Evolutionary conservation across 2,329 filamentous ascomycete species (phyloP), one percentile per base, ranked within the genome.

Genomic region (Fusarium sp.): DNA sequence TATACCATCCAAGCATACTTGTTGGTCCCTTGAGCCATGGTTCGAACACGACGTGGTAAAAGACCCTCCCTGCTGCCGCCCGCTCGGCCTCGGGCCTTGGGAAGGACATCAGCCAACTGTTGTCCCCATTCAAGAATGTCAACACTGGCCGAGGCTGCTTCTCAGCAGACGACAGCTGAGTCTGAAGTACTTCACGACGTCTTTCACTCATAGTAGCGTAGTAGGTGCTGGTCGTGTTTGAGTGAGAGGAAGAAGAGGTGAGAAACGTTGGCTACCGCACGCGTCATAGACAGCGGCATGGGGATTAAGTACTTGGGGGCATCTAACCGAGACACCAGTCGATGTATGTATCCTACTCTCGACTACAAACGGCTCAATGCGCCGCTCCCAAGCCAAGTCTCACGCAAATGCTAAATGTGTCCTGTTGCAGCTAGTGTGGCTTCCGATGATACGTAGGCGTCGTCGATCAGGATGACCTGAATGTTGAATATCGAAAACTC

Each of bases 21-120:
- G 76, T 66, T 2, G 79, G 68, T 3, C 81, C 81, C 8, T 71
- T 70, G 9, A 83, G 77, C 81, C 81, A 83, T 1, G 82, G 81
- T 16, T 83, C 82, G 16, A 77, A 77, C 13, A 80, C 79, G 7
- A 83, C 61, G 45, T 83, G 82, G 59, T 77, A 82, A 67, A 78
- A 83, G 2, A 64, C 70, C 54, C 78, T 79, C 13, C 75, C 72
- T 5, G 57, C 48, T 6, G 68, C 50, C 2, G 52, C 64, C 14
- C 68, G 74, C 16, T 81, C 80, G 13, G 64, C 37, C 11, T 59
- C 48, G 4, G 80, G 81, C 7, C 77, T 77, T 3, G 81, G 81
- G 43, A 83, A 78, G 8, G 81, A 82, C 35, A 83, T 65, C 3
- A 83, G 69, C 82, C 82, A 83, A 35, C 80, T 80, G 18, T 80